A percentile compares a stretch with the other conserved stretches of the same genome.
These are phyloP conservation scores for Globisporangium perplexum DNA, from an alignment of 352 stramenopile genomes.

Conservation along the genomic window DNA sequence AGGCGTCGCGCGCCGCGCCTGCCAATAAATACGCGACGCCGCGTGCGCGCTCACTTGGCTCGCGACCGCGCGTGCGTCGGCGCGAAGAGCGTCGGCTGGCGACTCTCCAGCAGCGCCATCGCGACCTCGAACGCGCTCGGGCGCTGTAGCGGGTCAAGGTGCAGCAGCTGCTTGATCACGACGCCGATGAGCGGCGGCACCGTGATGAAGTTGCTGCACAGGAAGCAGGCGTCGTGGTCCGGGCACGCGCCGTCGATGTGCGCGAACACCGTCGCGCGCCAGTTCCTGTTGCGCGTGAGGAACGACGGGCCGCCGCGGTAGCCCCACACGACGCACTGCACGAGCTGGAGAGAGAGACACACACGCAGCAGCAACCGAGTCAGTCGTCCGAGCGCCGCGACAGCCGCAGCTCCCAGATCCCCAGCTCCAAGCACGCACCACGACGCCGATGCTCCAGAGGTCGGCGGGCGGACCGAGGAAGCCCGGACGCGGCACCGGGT, in stretches of 20 bases:
- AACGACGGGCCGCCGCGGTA: slow-evolving; percentile 69
- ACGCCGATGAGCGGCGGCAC: slow-evolving; percentile 69
- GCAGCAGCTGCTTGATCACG: slow-evolving; percentile 75
- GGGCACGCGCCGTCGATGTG: slow-evolving; percentile 63
- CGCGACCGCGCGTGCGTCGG: slow-evolving; percentile 12
- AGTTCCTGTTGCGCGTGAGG: slow-evolving; percentile 49
- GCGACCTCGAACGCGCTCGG: slow-evolving; percentile 72
- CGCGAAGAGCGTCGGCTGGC: slow-evolving; percentile 48
- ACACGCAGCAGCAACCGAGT: slow-evolving; percentile 6
- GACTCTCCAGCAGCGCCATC: slow-evolving; percentile 61
- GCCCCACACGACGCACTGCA: slow-evolving; percentile 77
- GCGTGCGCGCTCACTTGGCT: background rate
- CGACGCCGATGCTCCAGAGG: slow-evolving; percentile 75
- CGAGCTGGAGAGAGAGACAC: slow-evolving; percentile 48
- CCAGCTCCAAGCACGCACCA: too few relatives aligned
- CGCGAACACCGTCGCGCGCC: slow-evolving; percentile 64
- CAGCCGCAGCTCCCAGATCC: too few relatives aligned
- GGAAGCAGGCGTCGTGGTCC: slow-evolving; percentile 43
- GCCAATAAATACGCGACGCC: background rate
- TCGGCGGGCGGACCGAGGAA: slow-evolving; percentile 73
- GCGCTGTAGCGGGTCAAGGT: slow-evolving; percentile 56
- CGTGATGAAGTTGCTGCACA: slow-evolving; percentile 77
- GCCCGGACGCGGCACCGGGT: slow-evolving; percentile 46
- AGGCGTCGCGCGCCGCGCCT: too few relatives aligned
- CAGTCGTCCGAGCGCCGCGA: slow-evolving; percentile 3